Conservation (phyloP, 2,329 filamentous ascomycete genomes). For the Microdochium trichocladiopsis region DNA sequence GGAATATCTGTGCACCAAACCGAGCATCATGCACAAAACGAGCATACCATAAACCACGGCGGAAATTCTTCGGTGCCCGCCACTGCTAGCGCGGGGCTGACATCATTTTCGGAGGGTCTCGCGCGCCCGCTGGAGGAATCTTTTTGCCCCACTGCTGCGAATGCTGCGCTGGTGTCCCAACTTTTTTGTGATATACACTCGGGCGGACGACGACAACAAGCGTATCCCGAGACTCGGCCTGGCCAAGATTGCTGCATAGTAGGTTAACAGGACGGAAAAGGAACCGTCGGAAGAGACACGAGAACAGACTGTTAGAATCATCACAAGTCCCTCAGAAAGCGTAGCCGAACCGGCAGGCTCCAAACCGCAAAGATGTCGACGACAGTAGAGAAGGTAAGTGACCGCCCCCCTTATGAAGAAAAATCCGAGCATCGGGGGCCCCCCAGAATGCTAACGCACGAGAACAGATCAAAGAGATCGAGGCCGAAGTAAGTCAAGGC, state of each 20-base stretch:
- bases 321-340: not conserved
- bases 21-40: too few species aligned
- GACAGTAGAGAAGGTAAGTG: conserved; percentile 87
- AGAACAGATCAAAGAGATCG: conserved; percentile 85
- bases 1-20: too few species aligned
- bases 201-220: not conserved
- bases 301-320: too few species aligned
- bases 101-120: too few species aligned
- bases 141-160: not conserved
- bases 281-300: too few species aligned
- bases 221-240: not conserved
- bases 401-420: too few species aligned
- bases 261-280: too few species aligned
- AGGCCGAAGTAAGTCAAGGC: conserved; percentile 69
- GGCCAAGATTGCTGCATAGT: too few species aligned
- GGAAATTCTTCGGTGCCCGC: not conserved
- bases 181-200: not conserved
- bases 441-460: conserved; percentile 22
- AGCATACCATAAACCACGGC: too few species aligned
- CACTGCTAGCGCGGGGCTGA: not conserved
- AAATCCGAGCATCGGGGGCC: too few species aligned
- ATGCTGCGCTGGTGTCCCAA: not conserved
- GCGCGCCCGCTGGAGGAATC: not conserved
- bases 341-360: not conserved
- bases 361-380: conserved; percentile 70